phyloP scores from a whole-genome alignment of 192 early-diverging fungal genomes.

The Coemansia erecta region DNA sequence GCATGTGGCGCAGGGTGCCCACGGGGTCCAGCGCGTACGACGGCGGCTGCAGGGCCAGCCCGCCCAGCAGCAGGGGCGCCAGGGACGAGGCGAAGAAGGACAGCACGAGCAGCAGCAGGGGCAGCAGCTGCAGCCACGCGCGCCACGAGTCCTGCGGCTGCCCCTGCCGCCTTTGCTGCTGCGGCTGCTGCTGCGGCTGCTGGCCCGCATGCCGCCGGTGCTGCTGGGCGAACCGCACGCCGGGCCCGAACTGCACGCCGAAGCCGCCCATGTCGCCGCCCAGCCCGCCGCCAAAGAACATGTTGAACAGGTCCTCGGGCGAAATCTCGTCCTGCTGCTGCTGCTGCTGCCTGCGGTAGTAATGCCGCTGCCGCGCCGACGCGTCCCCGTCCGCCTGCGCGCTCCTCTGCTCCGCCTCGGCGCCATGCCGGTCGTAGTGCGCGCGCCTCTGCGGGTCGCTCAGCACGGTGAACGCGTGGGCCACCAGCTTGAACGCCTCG shows the following conservation, averaged over 20 bases:
- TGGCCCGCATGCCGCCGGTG: slow-evolving; percentile 14
- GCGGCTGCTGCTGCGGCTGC: slow-evolving; percentile 52
- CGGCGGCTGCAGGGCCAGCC: slow-evolving; percentile 39
- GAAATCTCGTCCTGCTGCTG: slow-evolving; percentile 70
- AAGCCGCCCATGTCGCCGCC: too few species aligned
- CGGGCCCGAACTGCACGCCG: not conserved
- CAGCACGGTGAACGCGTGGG: slow-evolving; percentile 87
- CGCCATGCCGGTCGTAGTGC: slow-evolving; percentile 83
- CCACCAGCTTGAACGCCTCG: slow-evolving; percentile 95
- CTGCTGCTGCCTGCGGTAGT: not conserved
- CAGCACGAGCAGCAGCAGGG: slow-evolving; percentile 71
- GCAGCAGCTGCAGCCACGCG: slow-evolving; percentile 73
- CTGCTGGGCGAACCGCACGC: slow-evolving; percentile 25
- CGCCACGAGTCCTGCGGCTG: slow-evolving; percentile 2
- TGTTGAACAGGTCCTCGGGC: slow-evolving; percentile 94
- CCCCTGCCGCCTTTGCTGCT: not conserved
- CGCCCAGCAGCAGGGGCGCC: slow-evolving; percentile 48
- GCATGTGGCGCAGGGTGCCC: slow-evolving; percentile 50
- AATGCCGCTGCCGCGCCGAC: too few species aligned
- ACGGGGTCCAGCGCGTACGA: slow-evolving; percentile 64
- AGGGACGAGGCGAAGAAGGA: slow-evolving; percentile 71
- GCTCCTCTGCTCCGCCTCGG: slow-evolving; percentile 48
- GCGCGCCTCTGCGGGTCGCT: slow-evolving; percentile 82
- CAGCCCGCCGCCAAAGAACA: slow-evolving; percentile 83
- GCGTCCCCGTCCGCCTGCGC: not conserved